phyloP scores from a whole-genome alignment of 495 filamentous ascomycete species.

The Amphirosellinia nigrospora region DNA sequence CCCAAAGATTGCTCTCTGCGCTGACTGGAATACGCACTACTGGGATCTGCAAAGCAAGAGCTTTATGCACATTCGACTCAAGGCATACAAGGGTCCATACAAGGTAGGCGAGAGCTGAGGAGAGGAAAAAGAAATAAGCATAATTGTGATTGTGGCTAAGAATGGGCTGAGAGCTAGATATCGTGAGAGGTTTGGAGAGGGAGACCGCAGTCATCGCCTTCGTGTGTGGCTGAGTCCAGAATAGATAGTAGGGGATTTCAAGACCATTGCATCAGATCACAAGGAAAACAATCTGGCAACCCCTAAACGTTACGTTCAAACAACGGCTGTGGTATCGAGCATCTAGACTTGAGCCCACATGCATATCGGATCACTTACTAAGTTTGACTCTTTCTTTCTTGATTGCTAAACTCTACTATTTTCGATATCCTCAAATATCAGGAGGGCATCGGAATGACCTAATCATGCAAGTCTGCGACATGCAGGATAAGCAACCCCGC shows the following conservation, averaged over 20 bases:
- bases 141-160: background rate
- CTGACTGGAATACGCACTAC: conserved; percentile 19
- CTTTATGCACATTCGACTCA: conserved; percentile 20
- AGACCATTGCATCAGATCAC: background rate
- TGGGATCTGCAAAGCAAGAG: conserved; percentile 18
- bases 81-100: conserved; percentile 22
- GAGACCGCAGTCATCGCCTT: too few relatives aligned
- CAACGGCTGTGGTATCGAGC: too few relatives aligned
- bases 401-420: too few relatives aligned
- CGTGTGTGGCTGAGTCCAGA: too few relatives aligned
- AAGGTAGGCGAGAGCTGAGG: conserved; percentile 13
- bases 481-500: background rate
- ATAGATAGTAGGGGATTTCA: background rate
- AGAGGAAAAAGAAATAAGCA: background rate
- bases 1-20: conserved; percentile 17
- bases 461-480: background rate
- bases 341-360: too few relatives aligned
- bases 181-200: too few relatives aligned
- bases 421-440: too few relatives aligned
- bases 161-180: background rate
- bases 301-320: too few relatives aligned
- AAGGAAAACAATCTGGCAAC: too few relatives aligned
- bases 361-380: too few relatives aligned
- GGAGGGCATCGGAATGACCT: background rate
- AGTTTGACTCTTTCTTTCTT: too few relatives aligned